phyloP scores from a whole-genome alignment of 1,284 basidiomycete genomes.

The Inonotus hispidus region DNA sequence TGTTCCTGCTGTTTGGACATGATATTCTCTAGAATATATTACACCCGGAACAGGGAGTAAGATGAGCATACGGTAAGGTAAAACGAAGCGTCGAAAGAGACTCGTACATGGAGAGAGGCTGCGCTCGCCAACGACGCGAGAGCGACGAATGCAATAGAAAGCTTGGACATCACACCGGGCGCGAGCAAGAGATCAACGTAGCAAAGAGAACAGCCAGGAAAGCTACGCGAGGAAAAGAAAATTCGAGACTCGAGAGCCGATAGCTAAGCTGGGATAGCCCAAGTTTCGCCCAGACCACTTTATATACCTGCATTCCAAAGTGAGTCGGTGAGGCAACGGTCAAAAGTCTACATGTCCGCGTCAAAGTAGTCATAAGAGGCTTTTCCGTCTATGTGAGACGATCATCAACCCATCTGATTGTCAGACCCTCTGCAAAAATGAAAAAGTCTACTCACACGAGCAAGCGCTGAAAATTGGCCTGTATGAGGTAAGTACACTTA shows the following conservation, averaged over 20 bases:
- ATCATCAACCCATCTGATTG: too few relatives aligned
- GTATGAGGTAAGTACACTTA: too few relatives aligned
- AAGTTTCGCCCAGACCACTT: background rate
- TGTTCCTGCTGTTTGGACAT: constrained; percentile 17
- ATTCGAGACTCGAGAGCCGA: background rate
- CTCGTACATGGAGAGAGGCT: constrained; percentile 1
- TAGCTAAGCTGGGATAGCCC: background rate
- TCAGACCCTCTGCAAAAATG: too few relatives aligned
- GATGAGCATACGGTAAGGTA: background rate
- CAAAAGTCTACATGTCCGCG: too few relatives aligned
- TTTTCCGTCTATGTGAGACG: too few relatives aligned
- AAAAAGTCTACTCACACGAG: too few relatives aligned
- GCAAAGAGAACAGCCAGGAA: background rate
- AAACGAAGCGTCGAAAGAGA: background rate
- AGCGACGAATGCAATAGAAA: constrained; percentile 12
- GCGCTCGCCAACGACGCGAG: constrained; percentile 10
- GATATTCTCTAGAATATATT: constrained; percentile 1
- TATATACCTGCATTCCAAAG: background rate
- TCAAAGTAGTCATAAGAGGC: too few relatives aligned
- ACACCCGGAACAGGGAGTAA: background rate
- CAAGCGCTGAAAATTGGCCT: too few relatives aligned
- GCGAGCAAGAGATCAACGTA: background rate
- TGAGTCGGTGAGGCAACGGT: background rate
- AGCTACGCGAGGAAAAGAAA: background rate
- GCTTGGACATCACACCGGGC: constrained; percentile 15